Evolutionary conservation across 2,329 filamentous ascomycete species (phyloP), one percentile per base, ranked within the genome.

Genomic region (Trichoderma lentiforme): DNA sequence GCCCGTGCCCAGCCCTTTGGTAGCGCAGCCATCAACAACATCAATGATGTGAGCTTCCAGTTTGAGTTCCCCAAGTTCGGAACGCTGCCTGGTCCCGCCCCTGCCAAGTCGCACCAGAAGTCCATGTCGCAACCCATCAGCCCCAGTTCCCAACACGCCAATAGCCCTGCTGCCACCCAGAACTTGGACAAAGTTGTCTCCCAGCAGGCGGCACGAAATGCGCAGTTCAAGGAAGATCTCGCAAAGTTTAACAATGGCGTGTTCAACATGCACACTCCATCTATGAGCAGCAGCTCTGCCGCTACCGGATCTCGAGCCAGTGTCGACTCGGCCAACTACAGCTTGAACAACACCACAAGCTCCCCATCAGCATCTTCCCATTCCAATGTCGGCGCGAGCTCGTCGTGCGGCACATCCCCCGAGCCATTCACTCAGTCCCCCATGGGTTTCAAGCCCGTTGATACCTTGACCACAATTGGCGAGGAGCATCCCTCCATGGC

Each of bases 61-160:
- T 98, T 99, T 76, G 95, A 98, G 76, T 98, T 98, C 75, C 95
- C 96, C 75, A 95, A 93, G 79, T 98, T 99, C 78, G 96, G 96
- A 61, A 88, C 90, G 72, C 87, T 97, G 30, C 87, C 88, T 0
- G 85, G 87, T 6, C 83, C 85, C 2, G 34, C 34, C 8, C 76
- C 80, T 1, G 73, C 74, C 65, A 78, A 74, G 72, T 79, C 79
- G 71, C 73, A 70, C 18, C 74, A 78, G 60, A 74, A 75, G 60
- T 75, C 76, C 5, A 67, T 74, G 15, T 80, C 81, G n/a, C 80
- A 79, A 34, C 77, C 80, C 8, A 76, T 79, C 14, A 81, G 80
- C 73, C 79, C 81, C 15, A 77, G 75, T 18, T 75, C 76, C 56
- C 71, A 64, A 18, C 68, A 77, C 14, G 70, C 74, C 18, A 63